These are phyloP conservation scores for Cladosporium cucumerinum DNA, from an alignment of 2,329 filamentous ascomycete species.

Conservation along the genomic window DNA sequence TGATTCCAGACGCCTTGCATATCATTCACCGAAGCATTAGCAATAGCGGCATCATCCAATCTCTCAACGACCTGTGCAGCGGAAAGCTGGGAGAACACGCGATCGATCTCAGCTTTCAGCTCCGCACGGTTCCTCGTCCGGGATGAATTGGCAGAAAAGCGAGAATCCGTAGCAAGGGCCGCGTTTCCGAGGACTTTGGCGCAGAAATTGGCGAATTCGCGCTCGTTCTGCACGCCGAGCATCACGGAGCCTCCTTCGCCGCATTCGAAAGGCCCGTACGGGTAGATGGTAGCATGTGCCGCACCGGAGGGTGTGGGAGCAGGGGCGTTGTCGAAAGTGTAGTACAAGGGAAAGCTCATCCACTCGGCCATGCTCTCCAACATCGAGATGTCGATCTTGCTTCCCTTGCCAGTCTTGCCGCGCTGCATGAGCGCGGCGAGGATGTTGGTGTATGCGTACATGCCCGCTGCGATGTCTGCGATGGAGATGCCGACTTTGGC, in stretches of 20 bases:
- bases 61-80: slow-evolving; percentile 40
- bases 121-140: neutral
- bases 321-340: slow-evolving; percentile 44
- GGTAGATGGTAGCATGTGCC: slow-evolving; percentile 52
- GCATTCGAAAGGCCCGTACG: slow-evolving; percentile 52
- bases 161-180: slow-evolving; percentile 41
- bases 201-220: slow-evolving; percentile 52
- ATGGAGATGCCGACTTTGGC: slow-evolving; percentile 55
- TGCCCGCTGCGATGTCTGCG: slow-evolving; percentile 53
- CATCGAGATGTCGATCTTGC: slow-evolving; percentile 54
- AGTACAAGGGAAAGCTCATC: slow-evolving; percentile 53
- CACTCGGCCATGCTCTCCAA: slow-evolving; percentile 55
- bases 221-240: slow-evolving; percentile 54
- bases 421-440: slow-evolving; percentile 47
- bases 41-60: slow-evolving; percentile 49
- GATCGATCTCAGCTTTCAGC: neutral
- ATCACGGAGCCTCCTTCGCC: slow-evolving; percentile 48
- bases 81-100: slow-evolving; percentile 39
- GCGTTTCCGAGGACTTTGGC: slow-evolving; percentile 42
- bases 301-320: slow-evolving; percentile 46
- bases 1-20: slow-evolving; percentile 54
- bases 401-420: slow-evolving; percentile 45
- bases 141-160: slow-evolving; percentile 20
- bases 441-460: slow-evolving; percentile 53
- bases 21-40: slow-evolving; percentile 52